Evolutionary conservation across 2,329 filamentous ascomycete genomes (phyloP).

Genomic region (Pseudogymnoascus sp.): DNA sequence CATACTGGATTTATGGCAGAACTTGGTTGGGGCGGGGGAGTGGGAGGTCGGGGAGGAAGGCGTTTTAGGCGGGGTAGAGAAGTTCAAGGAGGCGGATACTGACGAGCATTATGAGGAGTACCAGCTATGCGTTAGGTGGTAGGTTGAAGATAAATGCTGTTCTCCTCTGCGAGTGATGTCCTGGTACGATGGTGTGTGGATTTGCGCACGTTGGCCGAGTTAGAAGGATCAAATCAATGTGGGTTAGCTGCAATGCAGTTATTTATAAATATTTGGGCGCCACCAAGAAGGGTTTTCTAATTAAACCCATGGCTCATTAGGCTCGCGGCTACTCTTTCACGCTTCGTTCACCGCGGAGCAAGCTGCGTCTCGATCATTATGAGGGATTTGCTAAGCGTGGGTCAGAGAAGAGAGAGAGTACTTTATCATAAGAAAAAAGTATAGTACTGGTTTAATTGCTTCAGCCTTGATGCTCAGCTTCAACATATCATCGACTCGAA

Average conservation of each 20-base stretch:
- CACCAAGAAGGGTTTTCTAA: background rate
- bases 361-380: background rate
- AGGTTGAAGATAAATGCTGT: background rate
- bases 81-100: conserved; percentile 13
- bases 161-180: background rate
- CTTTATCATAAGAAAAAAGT: background rate
- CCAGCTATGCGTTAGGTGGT: background rate
- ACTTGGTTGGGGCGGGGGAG: conserved; percentile 14
- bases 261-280: background rate
- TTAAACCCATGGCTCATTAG: background rate
- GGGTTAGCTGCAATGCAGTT: background rate
- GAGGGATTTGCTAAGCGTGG: background rate
- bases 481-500: background rate
- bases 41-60: conserved; percentile 15
- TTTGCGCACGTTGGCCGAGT: background rate
- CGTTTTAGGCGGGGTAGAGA: conserved; percentile 12
- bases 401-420: background rate
- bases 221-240: background rate
- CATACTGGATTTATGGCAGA: conserved; percentile 26
- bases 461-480: background rate
- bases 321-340: background rate
- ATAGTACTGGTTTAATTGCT: background rate
- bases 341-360: background rate
- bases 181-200: background rate
- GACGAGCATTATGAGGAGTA: conserved; percentile 11